phyloP scores from a whole-genome alignment of 179 eudicot species.

The Beta macrorhiza region DNA sequence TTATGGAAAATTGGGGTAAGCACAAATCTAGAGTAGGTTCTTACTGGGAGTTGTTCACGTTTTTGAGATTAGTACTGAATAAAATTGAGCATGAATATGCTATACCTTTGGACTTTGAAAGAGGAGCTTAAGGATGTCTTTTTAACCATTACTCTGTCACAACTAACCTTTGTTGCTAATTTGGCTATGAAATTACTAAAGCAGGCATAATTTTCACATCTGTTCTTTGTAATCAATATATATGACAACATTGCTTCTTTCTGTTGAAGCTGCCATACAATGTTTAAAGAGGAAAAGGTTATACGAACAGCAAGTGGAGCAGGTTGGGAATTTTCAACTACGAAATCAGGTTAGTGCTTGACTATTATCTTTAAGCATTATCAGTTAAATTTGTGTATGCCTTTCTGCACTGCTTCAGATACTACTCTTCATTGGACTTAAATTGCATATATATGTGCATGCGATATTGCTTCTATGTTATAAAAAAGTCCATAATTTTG shows the following conservation, averaged over 20 bases:
- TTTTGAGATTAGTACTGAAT: too few species aligned
- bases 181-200: too few species aligned
- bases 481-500: too few species aligned
- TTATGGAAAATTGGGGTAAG: too few species aligned
- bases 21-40: too few species aligned
- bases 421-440: not conserved
- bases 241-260: constrained; percentile 14
- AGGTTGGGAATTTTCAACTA: constrained; percentile 39
- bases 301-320: constrained; percentile 43
- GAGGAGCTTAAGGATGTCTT: not conserved
- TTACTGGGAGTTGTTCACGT: too few species aligned
- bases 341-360: constrained; percentile 35
- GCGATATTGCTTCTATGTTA: too few species aligned
- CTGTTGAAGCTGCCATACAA: constrained; percentile 34
- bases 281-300: constrained; percentile 41
- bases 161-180: too few species aligned
- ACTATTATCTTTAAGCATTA: not conserved
- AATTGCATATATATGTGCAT: too few species aligned
- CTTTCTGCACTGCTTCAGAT: not conserved
- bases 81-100: too few species aligned
- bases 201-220: not conserved
- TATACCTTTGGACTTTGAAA: not conserved
- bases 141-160: not conserved
- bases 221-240: not conserved
- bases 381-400: not conserved